A percentile compares a stretch with the other conserved stretches of the same genome.
phyloP scores from a whole-genome alignment of 1,284 basidiomycete species.

The Ceratobasidium sp. region DNA sequence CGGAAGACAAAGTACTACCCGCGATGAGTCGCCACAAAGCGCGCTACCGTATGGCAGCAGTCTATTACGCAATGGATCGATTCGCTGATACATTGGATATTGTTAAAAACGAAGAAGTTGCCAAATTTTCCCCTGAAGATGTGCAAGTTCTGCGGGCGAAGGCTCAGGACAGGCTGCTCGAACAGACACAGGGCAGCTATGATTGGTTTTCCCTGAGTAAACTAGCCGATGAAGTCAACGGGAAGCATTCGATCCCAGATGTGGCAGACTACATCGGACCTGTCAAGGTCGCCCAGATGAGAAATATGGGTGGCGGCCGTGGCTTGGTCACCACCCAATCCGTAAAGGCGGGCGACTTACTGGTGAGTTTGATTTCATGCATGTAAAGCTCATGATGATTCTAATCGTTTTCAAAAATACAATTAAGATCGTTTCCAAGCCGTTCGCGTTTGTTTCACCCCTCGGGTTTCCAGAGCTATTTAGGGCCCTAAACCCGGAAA shows the following conservation, averaged over 20 bases:
- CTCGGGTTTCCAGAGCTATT: constrained; percentile 32
- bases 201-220: constrained; percentile 40
- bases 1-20: constrained; percentile 39
- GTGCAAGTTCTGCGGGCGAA: constrained; percentile 10
- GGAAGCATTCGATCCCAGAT: too few species aligned
- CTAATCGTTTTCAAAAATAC: too few species aligned
- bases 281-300: constrained; percentile 37
- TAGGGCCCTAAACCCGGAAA: not conserved
- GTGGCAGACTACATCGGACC: constrained; percentile 43
- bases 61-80: constrained; percentile 39
- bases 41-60: constrained; percentile 39
- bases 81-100: constrained; percentile 37
- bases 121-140: not conserved
- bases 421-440: constrained; percentile 41
- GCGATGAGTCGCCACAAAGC: constrained; percentile 38
- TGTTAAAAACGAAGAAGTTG: constrained; percentile 2
- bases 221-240: constrained; percentile 6
- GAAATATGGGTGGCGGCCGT: constrained; percentile 41
- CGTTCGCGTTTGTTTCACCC: constrained; percentile 37
- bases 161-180: constrained; percentile 25
- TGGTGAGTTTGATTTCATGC: constrained; percentile 39
- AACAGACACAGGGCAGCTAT: constrained; percentile 40
- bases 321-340: constrained; percentile 41
- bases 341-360: constrained; percentile 41
- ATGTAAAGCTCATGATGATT: too few species aligned